Conservation (phyloP, 441 rosid species). For the Jatropha podagrica region DNA sequence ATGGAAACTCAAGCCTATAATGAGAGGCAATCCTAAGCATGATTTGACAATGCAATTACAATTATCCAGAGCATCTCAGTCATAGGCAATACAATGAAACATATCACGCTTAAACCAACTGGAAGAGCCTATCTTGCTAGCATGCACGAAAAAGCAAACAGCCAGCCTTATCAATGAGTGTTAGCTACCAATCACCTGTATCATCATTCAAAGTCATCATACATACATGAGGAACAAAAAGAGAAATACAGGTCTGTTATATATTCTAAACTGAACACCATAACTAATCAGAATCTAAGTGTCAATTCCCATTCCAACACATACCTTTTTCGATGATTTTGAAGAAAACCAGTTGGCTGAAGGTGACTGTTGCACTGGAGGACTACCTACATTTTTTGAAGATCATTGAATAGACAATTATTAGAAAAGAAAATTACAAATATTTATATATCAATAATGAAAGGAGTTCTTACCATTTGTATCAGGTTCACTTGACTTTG, state of each 20-base stretch:
- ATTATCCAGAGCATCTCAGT: neutral
- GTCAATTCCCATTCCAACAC: neutral
- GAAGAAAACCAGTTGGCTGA: conserved; percentile 84
- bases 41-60: neutral
- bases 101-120: no score
- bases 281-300: neutral
- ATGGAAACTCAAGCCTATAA: neutral
- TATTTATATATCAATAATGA: conserved; percentile 8
- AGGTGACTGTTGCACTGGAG: conserved; percentile 45
- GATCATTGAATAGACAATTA: conserved; percentile 21
- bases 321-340: conserved; percentile 81
- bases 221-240: neutral
- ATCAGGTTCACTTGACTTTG: conserved; percentile 47
- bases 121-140: neutral
- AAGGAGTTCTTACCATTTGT: conserved; percentile 51
- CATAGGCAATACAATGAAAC: neutral
- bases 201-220: neutral
- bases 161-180: neutral
- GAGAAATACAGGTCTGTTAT: neutral
- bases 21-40: neutral
- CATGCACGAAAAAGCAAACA: neutral
- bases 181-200: neutral
- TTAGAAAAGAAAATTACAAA: conserved; percentile 10
- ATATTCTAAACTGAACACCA: neutral
- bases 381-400: conserved; percentile 40